Evolutionary conservation across 2,329 filamentous ascomycete genomes (phyloP), one percentile per base, ranked within the genome.

Genomic region (Sporothrix curviconia): DNA sequence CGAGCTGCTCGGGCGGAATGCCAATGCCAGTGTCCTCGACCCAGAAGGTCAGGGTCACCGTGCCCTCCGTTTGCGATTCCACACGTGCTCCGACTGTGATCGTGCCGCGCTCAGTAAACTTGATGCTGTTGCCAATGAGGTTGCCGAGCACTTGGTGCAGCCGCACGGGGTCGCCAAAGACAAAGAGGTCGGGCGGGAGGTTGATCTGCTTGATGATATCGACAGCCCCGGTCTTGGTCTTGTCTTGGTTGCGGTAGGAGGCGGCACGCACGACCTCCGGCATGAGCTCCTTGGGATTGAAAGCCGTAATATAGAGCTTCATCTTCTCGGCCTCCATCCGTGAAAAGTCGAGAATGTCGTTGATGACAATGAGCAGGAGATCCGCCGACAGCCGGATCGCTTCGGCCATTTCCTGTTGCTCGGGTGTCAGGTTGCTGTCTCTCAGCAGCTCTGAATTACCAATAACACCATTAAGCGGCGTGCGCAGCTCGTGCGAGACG

Each of bases 341-440:
- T 28, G 91, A 96, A 68, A 96, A 95, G 71, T 97, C 92, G 4
- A 96, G 77, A 55, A 96, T 96, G 67, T 97, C 92, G 67, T 96
- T 96, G 73, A 96, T 96, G 49, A 96, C 90, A 0, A 91, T 94
- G 25, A 96, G 77, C 14, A 96, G 74, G 15, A 94, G 84, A 67
- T 96, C 91, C 0, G 90, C 90, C 50, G 89, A 95, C 32, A 92
- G 81, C 51, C 90, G 84, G 56, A 95, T 94, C 15, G 90, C 92
- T 67, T 95, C 90, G 4, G 89, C 88, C 77, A 91, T 94, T 63
- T 95, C 90, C 32, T 85, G 78, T 69, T 95, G 89, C 61, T 95
- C 89, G 59, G 78, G 80, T 62, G 87, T 84, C 55, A 95, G 75
- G 22, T 81, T 75, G 65, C 87, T 92, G 66, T 94, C 90, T 49